A percentile compares a stretch with the other conserved stretches of the same genome.
Evolutionary conservation across 2,329 filamentous ascomycete genomes (phyloP).

Genomic region (Pseudopyricularia cyperi): DNA sequence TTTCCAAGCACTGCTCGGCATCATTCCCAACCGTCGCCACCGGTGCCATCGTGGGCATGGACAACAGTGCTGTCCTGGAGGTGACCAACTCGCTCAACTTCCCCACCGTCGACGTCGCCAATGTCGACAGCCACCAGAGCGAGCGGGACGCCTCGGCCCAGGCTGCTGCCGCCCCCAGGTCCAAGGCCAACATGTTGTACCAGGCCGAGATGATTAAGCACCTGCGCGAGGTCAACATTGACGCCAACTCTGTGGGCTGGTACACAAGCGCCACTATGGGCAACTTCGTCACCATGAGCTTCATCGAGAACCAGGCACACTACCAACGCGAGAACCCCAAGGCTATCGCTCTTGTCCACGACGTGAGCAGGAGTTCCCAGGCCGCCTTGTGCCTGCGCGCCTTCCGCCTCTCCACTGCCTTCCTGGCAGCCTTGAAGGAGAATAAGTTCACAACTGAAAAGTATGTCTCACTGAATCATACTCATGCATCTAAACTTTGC

Average conservation of each 20-base stretch:
- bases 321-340: constrained; percentile 93
- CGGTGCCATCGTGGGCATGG: constrained; percentile 87
- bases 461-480: constrained; percentile 36
- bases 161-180: constrained; percentile 78
- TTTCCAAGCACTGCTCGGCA: constrained; percentile 87
- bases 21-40: constrained; percentile 82
- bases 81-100: constrained; percentile 94
- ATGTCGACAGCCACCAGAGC: constrained; percentile 61
- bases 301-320: constrained; percentile 95
- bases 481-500: not conserved
- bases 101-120: constrained; percentile 63
- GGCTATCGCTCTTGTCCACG: constrained; percentile 83
- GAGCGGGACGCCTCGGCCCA: constrained; percentile 49
- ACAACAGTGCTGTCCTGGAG: constrained; percentile 67
- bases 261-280: constrained; percentile 98
- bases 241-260: constrained; percentile 96
- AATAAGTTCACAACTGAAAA: constrained; percentile 93
- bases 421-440: constrained; percentile 91
- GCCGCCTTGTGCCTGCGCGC: constrained; percentile 81
- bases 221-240: constrained; percentile 92
- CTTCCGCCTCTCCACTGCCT: constrained; percentile 75
- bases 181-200: constrained; percentile 80
- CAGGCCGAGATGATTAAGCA: constrained; percentile 96
- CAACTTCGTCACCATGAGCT: constrained; percentile 89
- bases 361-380: constrained; percentile 89